Base-by-base conservation (phyloP, 345 rosid genomes). In the Psidium friedrichsthalianum region DNA sequence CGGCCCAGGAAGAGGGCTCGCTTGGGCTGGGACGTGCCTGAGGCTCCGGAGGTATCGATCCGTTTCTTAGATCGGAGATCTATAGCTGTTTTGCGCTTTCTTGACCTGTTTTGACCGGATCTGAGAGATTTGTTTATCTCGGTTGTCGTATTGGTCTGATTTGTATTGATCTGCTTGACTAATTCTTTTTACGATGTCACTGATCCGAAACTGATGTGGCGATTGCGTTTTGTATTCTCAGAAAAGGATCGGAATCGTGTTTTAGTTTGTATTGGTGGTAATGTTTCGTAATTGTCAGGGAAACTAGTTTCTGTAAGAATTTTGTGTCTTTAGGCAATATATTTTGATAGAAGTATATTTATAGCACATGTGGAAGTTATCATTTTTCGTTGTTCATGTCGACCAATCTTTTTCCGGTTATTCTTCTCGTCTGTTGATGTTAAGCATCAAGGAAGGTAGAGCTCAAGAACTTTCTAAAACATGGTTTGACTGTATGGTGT, bases 1-100 rank as follows among this genome's bases (percentile, higher is more conserved):
- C 96, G 98, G 57, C 99, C 99, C 14, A 88, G 98, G 83, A 96
- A 96, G 92, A 91, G 98, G 86, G 94, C 93, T 69, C 98, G 98
- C 86, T 86, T 96, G 84, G 99, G 99, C 81, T 95, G 99, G 99
- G 99, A 96, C 82, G 96, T 92, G 13, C 94, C 95, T 84, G 88
- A 90, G 85, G 85, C 91, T 5, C 92, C 94, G 1, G 93, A 94
- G 96, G 98, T 95, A 94, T 84, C 12, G 84, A 82, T 82, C 58
- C 22, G 59, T 15, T 52, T 44, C 55, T 51, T n/a, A 32, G 56
- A 51, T 82, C 47, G 64, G 80, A 69, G 3, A 69, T 69, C 80
- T 18, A 40, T 69, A 21, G 54, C 57, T 1, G 9, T 42, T 83
- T 21, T 1, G 16, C 20, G 51, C 57, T 83, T 51, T 56, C 32